Evolutionary conservation across 2,329 filamentous ascomycete species (phyloP), one percentile per base, ranked within the genome.

Genomic region (Shiraia sp.): DNA sequence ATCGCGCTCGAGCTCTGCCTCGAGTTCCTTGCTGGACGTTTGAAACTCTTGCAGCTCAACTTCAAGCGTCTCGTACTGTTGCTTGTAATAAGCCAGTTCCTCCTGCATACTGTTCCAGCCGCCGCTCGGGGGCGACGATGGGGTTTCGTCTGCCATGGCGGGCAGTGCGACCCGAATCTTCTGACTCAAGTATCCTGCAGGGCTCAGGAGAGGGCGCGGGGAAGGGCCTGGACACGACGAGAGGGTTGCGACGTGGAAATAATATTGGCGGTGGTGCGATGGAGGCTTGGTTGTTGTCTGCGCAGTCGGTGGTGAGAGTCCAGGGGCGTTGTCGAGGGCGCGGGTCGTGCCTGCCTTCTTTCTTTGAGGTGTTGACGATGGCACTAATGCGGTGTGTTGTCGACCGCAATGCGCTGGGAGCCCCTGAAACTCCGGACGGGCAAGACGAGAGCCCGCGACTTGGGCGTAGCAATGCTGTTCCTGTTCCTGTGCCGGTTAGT

Each of bases 1-100:
- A 68, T 99, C 93, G 75, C 91, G 95, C 72, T 99, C 93, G 38
- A 99, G 78, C 72, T 97, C 93, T 33, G 87, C 83, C 71, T 99
- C 93, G 22, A 99, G 80, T 70, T 97, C 93, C 68, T 90, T 88
- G 71, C 91, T 96, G 40, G 90, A 96, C 43, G 89, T 80, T 65
- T 96, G 89, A 69, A 99, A 99, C 63, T 99, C 93, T 49, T 88
- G 82, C 47, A 99, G 82, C 71, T 99, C 93, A 38, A 84, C 78
- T 72, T 96, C 93, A 26, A 99, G 80, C 66, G 90, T 84, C 72
- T 95, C 90, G 74, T 97, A 97, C 70, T 97, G 92, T 39, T 83
- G 74, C 77, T 99, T 99, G 81, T 97, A 99, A 81, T 93, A 96
- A 44, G 86, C 80, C 37, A 99, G 78, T 48, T 91, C 87, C 64